These are phyloP conservation scores for Scheffersomyces segobiensis DNA, from an alignment of 1,139 yeast species.

Conservation along the genomic window DNA sequence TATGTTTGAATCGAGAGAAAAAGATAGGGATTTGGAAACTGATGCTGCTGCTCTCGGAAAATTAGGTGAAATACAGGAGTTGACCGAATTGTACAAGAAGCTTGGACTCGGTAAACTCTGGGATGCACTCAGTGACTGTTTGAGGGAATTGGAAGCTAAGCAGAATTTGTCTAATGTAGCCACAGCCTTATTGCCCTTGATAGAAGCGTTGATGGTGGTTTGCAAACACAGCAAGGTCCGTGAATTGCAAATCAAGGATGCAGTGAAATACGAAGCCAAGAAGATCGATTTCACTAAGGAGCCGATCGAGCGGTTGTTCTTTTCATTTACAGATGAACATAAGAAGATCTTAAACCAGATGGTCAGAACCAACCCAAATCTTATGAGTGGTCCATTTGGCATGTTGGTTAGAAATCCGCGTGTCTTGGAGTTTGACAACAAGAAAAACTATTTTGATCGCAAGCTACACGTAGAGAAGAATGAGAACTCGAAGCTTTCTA, in stretches of 20 bases:
- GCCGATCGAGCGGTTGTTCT: conserved; percentile 78
- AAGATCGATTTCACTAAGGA: conserved; percentile 69
- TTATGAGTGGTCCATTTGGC: conserved; percentile 96
- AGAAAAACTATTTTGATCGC: conserved; percentile 80
- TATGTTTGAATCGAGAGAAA: conserved; percentile 55
- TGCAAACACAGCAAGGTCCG: conserved; percentile 83
- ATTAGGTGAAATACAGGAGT: conserved; percentile 42
- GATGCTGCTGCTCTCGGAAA: conserved; percentile 7
- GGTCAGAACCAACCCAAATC: conserved; percentile 87
- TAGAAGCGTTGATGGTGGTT: conserved; percentile 93
- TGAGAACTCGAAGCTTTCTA: conserved; percentile 51
- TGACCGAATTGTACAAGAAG: conserved; percentile 63
- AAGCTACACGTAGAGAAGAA: conserved; percentile 54
- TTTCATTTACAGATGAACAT: conserved; percentile 87
- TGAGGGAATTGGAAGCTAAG: conserved; percentile 58
- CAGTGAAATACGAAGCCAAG: conserved; percentile 57
- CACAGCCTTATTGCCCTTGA: conserved; percentile 79
- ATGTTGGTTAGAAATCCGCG: conserved; percentile 86
- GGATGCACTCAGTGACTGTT: conserved; percentile 82
- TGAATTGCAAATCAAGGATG: conserved; percentile 62
- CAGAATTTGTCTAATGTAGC: conserved; percentile 61
- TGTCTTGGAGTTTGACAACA: conserved; percentile 93
- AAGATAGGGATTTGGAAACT: conserved; percentile 18
- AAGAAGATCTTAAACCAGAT: conserved; percentile 86
- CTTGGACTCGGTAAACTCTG: conserved; percentile 79